These are phyloP conservation scores for Aureobasidium musti DNA, from an alignment of 2,329 filamentous ascomycete genomes.

Conservation along the genomic window DNA sequence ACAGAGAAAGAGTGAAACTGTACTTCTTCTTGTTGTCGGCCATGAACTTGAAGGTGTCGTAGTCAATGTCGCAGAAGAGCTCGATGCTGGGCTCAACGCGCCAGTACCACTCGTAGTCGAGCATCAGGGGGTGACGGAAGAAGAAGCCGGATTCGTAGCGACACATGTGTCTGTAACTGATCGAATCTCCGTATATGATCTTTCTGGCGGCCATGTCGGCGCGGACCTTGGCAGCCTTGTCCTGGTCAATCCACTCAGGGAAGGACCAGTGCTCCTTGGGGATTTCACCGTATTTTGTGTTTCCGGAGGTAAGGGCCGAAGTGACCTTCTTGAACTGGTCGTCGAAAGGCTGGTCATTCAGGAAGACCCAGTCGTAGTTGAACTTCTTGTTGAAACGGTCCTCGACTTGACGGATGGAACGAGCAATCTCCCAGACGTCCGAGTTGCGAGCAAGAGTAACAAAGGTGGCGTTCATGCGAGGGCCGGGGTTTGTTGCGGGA, in stretches of 20 bases:
- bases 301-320: slow-evolving; percentile 84
- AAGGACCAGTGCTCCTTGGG: slow-evolving; percentile 95
- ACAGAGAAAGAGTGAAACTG: slow-evolving; percentile 91
- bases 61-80: slow-evolving; percentile 92
- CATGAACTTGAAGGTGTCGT: slow-evolving; percentile 97
- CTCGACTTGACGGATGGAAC: slow-evolving; percentile 94
- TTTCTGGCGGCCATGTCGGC: slow-evolving; percentile 92
- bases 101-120: slow-evolving; percentile 99
- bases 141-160: slow-evolving; percentile 99
- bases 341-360: slow-evolving; percentile 95
- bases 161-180: slow-evolving; percentile 99
- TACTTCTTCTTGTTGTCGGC: slow-evolving; percentile 97
- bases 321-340: slow-evolving; percentile 93
- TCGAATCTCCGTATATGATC: slow-evolving; percentile 96
- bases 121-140: slow-evolving; percentile 90
- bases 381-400: slow-evolving; percentile 97
- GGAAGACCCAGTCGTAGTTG: slow-evolving; percentile 98
- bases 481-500: slow-evolving; percentile 59
- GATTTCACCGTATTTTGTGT: slow-evolving; percentile 86
- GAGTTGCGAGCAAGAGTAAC: slow-evolving; percentile 91
- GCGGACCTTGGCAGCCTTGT: slow-evolving; percentile 84
- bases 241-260: slow-evolving; percentile 92
- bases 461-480: slow-evolving; percentile 94
- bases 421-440: slow-evolving; percentile 94
- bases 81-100: slow-evolving; percentile 96